Percentiles rank a stretch among this genome's conserved stretches.
These are phyloP conservation scores for Fusarium sp. DNA, from an alignment of 2,329 filamentous ascomycete species.

Conservation along the genomic window DNA sequence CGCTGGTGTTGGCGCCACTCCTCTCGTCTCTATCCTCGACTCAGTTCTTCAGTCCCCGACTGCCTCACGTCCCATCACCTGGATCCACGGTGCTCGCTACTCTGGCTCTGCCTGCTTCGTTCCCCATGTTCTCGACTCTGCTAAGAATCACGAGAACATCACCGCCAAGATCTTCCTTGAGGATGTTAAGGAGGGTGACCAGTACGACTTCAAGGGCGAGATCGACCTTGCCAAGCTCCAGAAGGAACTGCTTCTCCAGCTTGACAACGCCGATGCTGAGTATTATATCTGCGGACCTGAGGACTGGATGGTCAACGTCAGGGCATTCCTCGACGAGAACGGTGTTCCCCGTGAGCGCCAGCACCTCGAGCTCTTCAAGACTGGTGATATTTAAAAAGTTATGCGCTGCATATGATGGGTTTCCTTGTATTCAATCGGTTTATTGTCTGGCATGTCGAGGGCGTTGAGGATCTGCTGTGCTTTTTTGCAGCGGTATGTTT, in stretches of 20 bases:
- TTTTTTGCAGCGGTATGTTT: constrained; percentile 11
- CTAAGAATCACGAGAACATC: constrained; percentile 47
- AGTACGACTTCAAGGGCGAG: constrained; percentile 68
- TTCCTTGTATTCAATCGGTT: background rate
- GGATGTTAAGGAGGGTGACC: constrained; percentile 57
- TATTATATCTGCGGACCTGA: constrained; percentile 80
- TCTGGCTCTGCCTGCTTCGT: constrained; percentile 64
- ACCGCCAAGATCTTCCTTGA: constrained; percentile 66
- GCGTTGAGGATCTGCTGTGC: constrained; percentile 26
- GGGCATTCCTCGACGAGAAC: constrained; percentile 59
- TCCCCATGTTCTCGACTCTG: constrained; percentile 58
- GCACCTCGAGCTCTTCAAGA: constrained; percentile 75
- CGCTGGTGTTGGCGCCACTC: constrained; percentile 74
- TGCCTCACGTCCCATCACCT: constrained; percentile 60
- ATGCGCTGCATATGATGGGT: background rate
- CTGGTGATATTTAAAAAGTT: constrained; percentile 50
- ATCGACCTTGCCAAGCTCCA: constrained; percentile 67
- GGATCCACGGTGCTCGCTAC: constrained; percentile 69
- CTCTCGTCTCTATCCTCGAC: constrained; percentile 72
- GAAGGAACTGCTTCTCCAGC: constrained; percentile 61
- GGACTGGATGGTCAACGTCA: constrained; percentile 72
- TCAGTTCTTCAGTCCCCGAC: constrained; percentile 51
- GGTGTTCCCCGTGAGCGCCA: constrained; percentile 69
- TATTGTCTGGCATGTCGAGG: constrained; percentile 24
- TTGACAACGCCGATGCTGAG: constrained; percentile 62